Percentiles rank a stretch among this genome's conserved stretches.
Evolutionary conservation across 2,329 filamentous ascomycete genomes (phyloP).

Genomic region (Monilinia fructigena): DNA sequence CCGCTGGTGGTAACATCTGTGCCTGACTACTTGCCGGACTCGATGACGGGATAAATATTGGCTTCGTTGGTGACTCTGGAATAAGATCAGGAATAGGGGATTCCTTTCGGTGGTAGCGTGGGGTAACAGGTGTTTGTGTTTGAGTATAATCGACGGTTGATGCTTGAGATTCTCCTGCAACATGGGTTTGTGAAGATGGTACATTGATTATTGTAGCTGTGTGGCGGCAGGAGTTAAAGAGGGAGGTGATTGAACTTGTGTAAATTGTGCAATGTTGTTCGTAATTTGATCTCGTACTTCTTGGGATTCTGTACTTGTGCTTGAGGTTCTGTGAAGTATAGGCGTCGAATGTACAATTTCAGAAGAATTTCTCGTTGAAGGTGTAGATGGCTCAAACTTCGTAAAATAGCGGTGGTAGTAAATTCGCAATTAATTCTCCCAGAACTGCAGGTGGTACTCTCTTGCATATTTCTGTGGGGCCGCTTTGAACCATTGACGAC

Average conservation of each 20-base stretch:
- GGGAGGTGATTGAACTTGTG: constrained; percentile 24
- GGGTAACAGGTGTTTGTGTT: constrained; percentile 8
- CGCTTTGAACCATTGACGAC: constrained; percentile 54
- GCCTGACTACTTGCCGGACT: not conserved
- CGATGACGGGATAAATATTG: constrained; percentile 25
- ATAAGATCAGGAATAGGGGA: constrained; percentile 30
- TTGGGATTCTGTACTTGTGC: constrained; percentile 35
- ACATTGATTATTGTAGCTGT: not conserved
- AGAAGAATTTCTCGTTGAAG: not conserved
- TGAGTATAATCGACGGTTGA: constrained; percentile 38
- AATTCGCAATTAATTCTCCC: constrained; percentile 57
- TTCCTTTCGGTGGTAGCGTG: not conserved
- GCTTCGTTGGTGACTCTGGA: constrained; percentile 34
- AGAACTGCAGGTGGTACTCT: constrained; percentile 55
- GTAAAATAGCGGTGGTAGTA: constrained; percentile 53
- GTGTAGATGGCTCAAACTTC: constrained; percentile 11
- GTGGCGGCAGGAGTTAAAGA: constrained; percentile 2
- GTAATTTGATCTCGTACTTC: constrained; percentile 37
- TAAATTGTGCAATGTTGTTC: constrained; percentile 35
- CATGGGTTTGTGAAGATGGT: constrained; percentile 4
- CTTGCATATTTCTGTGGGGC: constrained; percentile 53
- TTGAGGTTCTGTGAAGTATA: not conserved
- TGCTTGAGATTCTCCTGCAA: constrained; percentile 35
- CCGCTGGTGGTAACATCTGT: not conserved
- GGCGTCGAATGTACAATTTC: not conserved